Percentiles rank a stretch among this genome's conserved stretches.
Conservation (phyloP, 2,329 filamentous ascomycete species). For the Zarea fungicola region DNA sequence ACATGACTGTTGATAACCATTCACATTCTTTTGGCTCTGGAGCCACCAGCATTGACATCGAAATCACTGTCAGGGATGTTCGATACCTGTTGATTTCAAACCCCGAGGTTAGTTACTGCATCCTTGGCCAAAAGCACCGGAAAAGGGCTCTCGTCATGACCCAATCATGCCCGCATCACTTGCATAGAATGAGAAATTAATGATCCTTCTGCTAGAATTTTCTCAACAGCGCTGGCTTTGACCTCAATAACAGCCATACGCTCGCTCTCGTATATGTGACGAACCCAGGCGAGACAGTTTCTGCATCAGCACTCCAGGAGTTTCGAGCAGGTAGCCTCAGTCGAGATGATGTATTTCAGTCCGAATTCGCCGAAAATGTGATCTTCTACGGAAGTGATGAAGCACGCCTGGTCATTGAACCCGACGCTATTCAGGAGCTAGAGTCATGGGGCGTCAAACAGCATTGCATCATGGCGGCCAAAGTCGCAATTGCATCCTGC, state of each 20-base stretch:
- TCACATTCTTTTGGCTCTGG: too few relatives aligned
- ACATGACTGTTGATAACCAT: too few relatives aligned
- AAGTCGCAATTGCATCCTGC: too few relatives aligned
- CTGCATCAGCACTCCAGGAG: background rate
- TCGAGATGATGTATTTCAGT: background rate
- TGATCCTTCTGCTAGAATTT: background rate
- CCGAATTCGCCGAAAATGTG: background rate
- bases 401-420: background rate
- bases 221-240: background rate
- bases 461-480: too few relatives aligned
- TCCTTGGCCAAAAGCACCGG: too few relatives aligned
- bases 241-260: background rate
- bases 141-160: too few relatives aligned
- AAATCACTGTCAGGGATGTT: too few relatives aligned
- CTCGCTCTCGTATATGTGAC: background rate
- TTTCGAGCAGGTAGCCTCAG: background rate
- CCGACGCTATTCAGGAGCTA: background rate
- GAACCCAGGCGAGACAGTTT: background rate
- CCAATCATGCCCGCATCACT: too few relatives aligned
- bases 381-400: background rate
- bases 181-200: too few relatives aligned
- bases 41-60: too few relatives aligned
- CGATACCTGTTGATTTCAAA: too few relatives aligned
- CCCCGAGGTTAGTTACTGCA: too few relatives aligned
- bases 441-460: background rate